Conservation (phyloP, 2,329 filamentous ascomycete species). For the Colletotrichum zoysiae region DNA sequence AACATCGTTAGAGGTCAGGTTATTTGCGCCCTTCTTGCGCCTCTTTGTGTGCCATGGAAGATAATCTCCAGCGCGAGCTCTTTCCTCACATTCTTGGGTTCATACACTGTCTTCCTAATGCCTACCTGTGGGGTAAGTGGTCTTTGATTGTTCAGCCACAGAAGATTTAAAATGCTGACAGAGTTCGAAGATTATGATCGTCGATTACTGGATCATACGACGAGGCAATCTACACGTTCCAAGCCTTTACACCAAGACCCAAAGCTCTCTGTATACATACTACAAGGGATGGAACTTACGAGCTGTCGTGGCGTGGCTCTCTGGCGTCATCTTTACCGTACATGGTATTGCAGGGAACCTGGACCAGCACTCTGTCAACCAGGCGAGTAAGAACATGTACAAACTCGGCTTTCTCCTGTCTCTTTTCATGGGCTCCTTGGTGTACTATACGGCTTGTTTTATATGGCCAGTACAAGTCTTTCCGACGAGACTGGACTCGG, state of each 20-base stretch:
- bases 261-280: constrained; percentile 48
- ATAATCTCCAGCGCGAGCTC: constrained; percentile 43
- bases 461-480: constrained; percentile 44
- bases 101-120: constrained; percentile 48
- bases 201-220: constrained; percentile 51
- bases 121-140: constrained; percentile 49
- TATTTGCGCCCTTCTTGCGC: constrained; percentile 48
- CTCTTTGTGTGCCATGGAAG: constrained; percentile 51
- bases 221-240: constrained; percentile 51
- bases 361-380: constrained; percentile 43
- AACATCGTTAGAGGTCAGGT: constrained; percentile 50
- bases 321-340: constrained; percentile 43
- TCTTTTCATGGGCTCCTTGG: constrained; percentile 44
- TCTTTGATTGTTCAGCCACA: too few relatives aligned
- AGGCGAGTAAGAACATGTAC: constrained; percentile 46
- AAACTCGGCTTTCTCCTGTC: constrained; percentile 47
- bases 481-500: constrained; percentile 39
- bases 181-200: constrained; percentile 49
- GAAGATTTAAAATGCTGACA: background rate
- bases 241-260: constrained; percentile 46
- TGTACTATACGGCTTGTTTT: constrained; percentile 44
- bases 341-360: constrained; percentile 46
- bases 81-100: constrained; percentile 46
- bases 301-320: constrained; percentile 43
- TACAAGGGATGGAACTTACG: constrained; percentile 48